These are phyloP conservation scores for Clitopilus passeckerianus DNA, from an alignment of 768 basidiomycete species.

Conservation along the genomic window DNA sequence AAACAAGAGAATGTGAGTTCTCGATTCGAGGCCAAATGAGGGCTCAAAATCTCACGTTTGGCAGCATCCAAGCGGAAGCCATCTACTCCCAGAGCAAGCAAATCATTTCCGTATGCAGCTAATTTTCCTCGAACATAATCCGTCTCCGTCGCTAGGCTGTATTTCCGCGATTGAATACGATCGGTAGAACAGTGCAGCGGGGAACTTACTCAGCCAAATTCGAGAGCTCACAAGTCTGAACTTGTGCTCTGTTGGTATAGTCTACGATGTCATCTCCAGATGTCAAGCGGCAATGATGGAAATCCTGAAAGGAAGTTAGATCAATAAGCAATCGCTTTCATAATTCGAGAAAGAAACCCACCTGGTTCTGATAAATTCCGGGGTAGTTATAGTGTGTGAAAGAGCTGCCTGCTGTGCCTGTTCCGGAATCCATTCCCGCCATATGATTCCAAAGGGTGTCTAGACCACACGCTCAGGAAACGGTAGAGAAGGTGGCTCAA, in stretches of 20 bases:
- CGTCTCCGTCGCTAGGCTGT: conserved; percentile 57
- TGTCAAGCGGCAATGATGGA: conserved; percentile 61
- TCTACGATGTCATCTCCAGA: conserved; percentile 49
- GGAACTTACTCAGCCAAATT: conserved; percentile 47
- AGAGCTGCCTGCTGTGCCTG: conserved; percentile 41
- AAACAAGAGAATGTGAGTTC: neutral
- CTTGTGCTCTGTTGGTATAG: conserved; percentile 47
- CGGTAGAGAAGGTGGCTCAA: neutral
- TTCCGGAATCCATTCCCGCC: conserved; percentile 44
- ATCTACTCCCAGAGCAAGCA: conserved; percentile 57
- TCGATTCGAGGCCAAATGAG: neutral
- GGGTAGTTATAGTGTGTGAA: conserved; percentile 53
- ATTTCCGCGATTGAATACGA: neutral
- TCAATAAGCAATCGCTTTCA: neutral
- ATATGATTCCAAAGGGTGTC: conserved; percentile 68
- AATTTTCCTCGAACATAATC: conserved; percentile 52
- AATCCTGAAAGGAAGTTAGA: conserved; percentile 29
- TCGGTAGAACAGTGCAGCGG: neutral
- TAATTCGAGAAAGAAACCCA: conserved; percentile 24
- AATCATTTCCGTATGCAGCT: conserved; percentile 54
- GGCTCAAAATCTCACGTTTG: conserved; percentile 40
- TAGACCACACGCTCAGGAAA: conserved; percentile 8
- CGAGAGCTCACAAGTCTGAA: conserved; percentile 51
- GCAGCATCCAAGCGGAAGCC: conserved; percentile 62
- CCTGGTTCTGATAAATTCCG: conserved; percentile 40